Evolutionary conservation across 139 green algal species (phyloP).

Genomic region (Chlamydomonas applanata): DNA sequence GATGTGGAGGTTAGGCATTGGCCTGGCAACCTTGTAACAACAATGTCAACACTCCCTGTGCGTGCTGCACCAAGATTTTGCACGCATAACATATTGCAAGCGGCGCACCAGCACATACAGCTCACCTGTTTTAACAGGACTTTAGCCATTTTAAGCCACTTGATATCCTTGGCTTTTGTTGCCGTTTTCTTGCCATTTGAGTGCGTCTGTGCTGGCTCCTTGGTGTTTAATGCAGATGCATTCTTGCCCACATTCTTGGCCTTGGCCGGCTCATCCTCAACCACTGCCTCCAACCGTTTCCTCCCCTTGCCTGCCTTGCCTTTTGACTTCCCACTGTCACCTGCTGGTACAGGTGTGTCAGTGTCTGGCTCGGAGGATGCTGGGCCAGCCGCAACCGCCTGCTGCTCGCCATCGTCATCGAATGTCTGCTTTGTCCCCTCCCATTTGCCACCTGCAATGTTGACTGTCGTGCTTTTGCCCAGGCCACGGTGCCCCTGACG

Average conservation of each 20-base stretch:
- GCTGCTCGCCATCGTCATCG: constrained; percentile 47
- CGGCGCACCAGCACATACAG: not conserved
- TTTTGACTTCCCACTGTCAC: not conserved
- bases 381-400: not conserved
- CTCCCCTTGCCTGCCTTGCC: not conserved
- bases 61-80: not conserved
- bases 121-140: not conserved
- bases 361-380: not conserved
- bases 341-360: constrained; percentile 5
- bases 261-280: not conserved
- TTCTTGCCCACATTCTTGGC: too few relatives aligned
- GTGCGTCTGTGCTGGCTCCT: too few relatives aligned
- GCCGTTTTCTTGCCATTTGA: not conserved
- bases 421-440: constrained; percentile 70
- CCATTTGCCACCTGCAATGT: constrained; percentile 69
- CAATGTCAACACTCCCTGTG: not conserved
- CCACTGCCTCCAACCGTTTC: not conserved
- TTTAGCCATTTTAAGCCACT: not conserved
- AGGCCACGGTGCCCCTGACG: constrained; percentile 42
- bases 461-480: constrained; percentile 38
- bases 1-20: not conserved
- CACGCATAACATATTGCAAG: not conserved
- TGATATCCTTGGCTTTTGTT: not conserved
- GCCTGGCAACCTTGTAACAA: not conserved
- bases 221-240: too few relatives aligned